Evolutionary conservation across 179 eudicot genomes (phyloP).

Genomic region (Pouteria campechiana): DNA sequence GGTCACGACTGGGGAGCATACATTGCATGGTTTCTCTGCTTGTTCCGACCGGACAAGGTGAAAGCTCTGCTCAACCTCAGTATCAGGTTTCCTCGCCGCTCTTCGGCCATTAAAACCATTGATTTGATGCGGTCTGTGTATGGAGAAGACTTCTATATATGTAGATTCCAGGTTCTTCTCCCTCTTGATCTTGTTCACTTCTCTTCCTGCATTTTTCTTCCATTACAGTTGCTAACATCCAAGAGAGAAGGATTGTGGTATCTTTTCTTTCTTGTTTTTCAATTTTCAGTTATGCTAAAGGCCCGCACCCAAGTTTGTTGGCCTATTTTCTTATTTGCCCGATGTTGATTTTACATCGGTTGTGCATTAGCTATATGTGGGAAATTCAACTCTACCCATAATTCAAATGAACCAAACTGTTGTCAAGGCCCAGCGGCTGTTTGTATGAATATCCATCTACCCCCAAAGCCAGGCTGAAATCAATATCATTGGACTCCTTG

Average conservation of each 20-base stretch:
- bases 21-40: constrained; percentile 50
- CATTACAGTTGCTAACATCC: too few species aligned
- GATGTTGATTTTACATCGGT: too few species aligned
- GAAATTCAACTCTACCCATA: too few species aligned
- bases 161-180: constrained; percentile 59
- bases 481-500: too few species aligned
- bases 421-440: too few species aligned
- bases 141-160: constrained; percentile 63
- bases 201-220: neutral
- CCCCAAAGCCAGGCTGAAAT: too few species aligned
- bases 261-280: neutral
- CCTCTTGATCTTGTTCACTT: neutral
- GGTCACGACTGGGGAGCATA: constrained; percentile 73
- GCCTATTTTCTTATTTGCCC: too few species aligned
- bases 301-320: neutral
- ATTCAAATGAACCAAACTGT: too few species aligned
- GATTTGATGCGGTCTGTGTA: constrained; percentile 28
- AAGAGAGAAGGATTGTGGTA: too few species aligned
- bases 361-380: too few species aligned
- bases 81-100: constrained; percentile 49
- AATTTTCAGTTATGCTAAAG: neutral
- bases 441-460: too few species aligned
- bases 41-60: constrained; percentile 63
- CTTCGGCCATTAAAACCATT: constrained; percentile 40
- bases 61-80: constrained; percentile 42